Evolutionary conservation across 257 asterid genomes (phyloP), one percentile per base, ranked within the genome.

Genomic region (Penstemon barbatus): DNA sequence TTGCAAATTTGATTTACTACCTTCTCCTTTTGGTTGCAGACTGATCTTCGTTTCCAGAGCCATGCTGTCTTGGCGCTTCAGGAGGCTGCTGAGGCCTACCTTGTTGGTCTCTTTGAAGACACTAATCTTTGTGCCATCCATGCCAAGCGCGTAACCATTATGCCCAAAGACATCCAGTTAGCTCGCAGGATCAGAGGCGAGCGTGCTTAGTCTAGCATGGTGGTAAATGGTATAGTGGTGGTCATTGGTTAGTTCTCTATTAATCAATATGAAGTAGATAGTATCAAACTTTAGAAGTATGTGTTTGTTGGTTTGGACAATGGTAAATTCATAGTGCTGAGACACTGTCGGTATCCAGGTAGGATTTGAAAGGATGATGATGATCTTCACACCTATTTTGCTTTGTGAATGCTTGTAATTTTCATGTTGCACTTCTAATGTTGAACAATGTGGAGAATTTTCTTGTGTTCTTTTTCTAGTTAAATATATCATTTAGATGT

Each of bases 1-100:
- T 43, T 43, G 46, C 1, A 43, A 1, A 4, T 43, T 43, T 43
- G 46, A 4, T 43, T 42, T 5, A 43, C 46, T 4, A 43, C 33
- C 46, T 43, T 8, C 0, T 43, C 3, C 8, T 0, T 46, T 9
- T 46, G 52, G 6, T 5, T 6, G 52, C 52, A 46, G 52, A 46
- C 52, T 46, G 52, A 46, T 46, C 52, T 46, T 0, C 52, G 52
- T 7, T 46, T 46, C 52, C 52, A 46, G 9, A 46, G 52, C 9
- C 52, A 46, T 46, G 52, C 52, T 46, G 52, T 46, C 8, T 7
- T 46, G 52, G 52, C 52, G 3, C 52, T 46, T 46, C 52, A 46
- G 52, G 52, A 46, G 52, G 52, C 52, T 46, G 52, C 52, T 46
- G 52, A 46, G 52, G 52, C 52, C 2, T 46, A 46, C 52, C 52